Evolutionary conservation across 2,329 filamentous ascomycete genomes (phyloP).

Genomic region (Pseudogymnoascus sp.): DNA sequence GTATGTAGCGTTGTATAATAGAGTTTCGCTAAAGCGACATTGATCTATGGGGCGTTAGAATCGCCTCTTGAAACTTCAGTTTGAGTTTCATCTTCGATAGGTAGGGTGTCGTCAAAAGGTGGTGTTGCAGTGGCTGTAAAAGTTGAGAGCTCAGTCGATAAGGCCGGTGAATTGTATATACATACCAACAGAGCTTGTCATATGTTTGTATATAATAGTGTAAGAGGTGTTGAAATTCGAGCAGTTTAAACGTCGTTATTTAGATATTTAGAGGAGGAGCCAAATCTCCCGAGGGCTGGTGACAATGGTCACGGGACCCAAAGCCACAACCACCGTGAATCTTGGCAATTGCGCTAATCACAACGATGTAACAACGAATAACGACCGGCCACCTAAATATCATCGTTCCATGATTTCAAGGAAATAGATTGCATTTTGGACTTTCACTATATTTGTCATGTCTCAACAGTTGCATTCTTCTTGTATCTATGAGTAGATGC

Average conservation of each 20-base stretch:
- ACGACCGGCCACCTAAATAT: background rate
- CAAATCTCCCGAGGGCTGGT: background rate
- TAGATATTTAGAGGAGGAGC: background rate
- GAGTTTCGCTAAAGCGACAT: no score
- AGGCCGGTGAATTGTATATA: no score
- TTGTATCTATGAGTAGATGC: background rate
- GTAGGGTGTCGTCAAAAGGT: no score
- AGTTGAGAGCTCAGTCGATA: no score
- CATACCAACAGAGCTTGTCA: no score
- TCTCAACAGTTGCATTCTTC: background rate
- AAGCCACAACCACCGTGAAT: background rate
- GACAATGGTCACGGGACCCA: background rate
- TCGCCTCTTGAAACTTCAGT: no score
- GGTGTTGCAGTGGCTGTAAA: no score
- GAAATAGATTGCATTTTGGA: background rate
- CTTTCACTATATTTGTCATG: background rate
- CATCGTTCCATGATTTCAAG: background rate
- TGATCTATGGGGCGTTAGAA: no score
- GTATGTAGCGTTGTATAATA: no score
- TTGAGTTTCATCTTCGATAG: no score
- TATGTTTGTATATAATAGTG: no score
- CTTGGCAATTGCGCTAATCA: background rate
- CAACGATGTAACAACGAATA: background rate
- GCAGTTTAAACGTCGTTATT: background rate
- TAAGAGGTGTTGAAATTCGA: background rate